Evolutionary conservation across 208 protist genomes (phyloP).

Genomic region (Leishmania major): DNA sequence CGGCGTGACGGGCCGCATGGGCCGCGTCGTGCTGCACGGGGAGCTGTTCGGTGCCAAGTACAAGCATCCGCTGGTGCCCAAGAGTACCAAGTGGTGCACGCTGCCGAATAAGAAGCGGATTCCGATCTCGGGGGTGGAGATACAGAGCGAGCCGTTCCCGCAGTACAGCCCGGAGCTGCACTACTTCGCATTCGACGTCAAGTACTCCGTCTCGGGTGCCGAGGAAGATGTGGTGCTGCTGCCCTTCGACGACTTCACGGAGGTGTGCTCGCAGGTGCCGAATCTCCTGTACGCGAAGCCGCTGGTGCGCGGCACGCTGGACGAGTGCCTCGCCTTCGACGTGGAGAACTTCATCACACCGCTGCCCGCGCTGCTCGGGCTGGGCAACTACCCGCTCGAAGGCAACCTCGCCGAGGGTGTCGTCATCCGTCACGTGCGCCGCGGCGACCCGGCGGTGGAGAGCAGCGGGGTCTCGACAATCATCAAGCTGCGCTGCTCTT

Average conservation of each 20-base stretch:
- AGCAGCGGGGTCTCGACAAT: slow-evolving; percentile 80
- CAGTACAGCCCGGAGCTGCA: slow-evolving; percentile 92
- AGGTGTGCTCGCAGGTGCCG: slow-evolving; percentile 72
- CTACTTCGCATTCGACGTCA: slow-evolving; percentile 87
- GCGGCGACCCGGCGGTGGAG: slow-evolving; percentile 71
- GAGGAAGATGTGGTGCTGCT: slow-evolving; percentile 81
- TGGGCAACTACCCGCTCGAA: slow-evolving; percentile 89
- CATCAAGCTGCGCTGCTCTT: slow-evolving; percentile 86
- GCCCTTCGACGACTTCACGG: slow-evolving; percentile 79
- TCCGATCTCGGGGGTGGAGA: slow-evolving; percentile 78
- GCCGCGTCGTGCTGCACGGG: slow-evolving; percentile 76
- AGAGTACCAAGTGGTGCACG: slow-evolving; percentile 82
- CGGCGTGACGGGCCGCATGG: slow-evolving; percentile 59
- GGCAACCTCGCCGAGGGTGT: slow-evolving; percentile 91
- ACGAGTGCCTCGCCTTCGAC: slow-evolving; percentile 86
- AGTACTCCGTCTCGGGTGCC: slow-evolving; percentile 80
- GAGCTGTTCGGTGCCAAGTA: slow-evolving; percentile 91
- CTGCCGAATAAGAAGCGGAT: slow-evolving; percentile 81
- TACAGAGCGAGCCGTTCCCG: slow-evolving; percentile 85
- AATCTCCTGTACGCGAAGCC: slow-evolving; percentile 75
- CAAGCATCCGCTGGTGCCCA: slow-evolving; percentile 84
- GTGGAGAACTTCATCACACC: slow-evolving; percentile 89
- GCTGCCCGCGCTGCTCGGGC: slow-evolving; percentile 77
- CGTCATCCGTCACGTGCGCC: slow-evolving; percentile 82
- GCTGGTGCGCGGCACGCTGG: slow-evolving; percentile 81